Base-by-base conservation (phyloP, 2,329 filamentous ascomycete genomes). In the Alternaria solani region DNA sequence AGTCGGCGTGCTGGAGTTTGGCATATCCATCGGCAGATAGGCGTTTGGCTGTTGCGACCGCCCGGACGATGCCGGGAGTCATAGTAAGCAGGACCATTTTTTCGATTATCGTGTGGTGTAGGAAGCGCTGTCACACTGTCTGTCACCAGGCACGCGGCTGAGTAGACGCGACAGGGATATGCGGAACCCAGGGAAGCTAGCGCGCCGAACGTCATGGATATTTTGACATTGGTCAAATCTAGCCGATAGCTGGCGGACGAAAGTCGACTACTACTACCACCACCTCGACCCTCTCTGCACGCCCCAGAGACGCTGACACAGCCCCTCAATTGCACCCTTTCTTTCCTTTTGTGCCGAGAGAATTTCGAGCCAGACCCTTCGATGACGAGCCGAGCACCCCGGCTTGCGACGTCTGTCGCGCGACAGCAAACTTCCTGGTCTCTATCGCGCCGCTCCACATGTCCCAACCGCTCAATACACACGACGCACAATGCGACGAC, bases 41-140 rank as follows among this genome's bases (percentile, higher is more conserved):
- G 48, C 62, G 42, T 41, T 61, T 62, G 60, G 76, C 75, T 59
- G 69, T 76, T 16, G 81, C 69, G 11, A 94, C 72, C 0, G 85
- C 89, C 75, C 87, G 87, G 79, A 89, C 86, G 30, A 92, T 87
- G 67, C 86, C 82, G 68, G 86, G 77, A 4, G 91, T 94, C 83
- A 93, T 90, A n/a, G 89, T 91, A 42, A 95, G 87, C 43, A 91
- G 83, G 18, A 94, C 91, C 91, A 94, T 94, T 36, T 23, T 23
- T 14, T 36, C 11, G 32, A 16, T 16, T 36, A 36, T 36, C 59
- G 54, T 18, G 38, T 23, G 38, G 46, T 51, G 60, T 55, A 23
- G 20, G 49, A 53, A 26, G 38, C 12, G 36, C n/a, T 42, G 36
- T 26, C 42, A 34, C 28, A 4, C 11, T 30, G 28, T 30, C 11